Evolutionary conservation across 2,329 filamentous ascomycete species (phyloP).

Genomic region (Epicoccum sorghinum): DNA sequence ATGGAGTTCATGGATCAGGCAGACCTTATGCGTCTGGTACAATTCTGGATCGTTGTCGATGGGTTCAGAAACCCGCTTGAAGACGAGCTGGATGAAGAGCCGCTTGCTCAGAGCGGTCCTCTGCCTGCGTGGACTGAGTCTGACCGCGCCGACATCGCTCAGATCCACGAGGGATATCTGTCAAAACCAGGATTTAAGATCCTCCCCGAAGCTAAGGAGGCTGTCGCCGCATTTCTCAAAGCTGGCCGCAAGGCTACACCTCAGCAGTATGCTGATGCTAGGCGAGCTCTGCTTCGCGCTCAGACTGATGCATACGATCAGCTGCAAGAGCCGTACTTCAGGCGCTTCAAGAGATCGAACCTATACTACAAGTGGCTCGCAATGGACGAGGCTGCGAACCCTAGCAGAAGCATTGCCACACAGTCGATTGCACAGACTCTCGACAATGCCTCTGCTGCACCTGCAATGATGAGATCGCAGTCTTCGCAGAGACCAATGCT

Average conservation of each 20-base stretch:
- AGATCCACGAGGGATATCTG: constrained; percentile 91
- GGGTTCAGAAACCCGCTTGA: constrained; percentile 94
- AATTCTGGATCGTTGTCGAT: constrained; percentile 98
- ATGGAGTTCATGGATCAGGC: constrained; percentile 99
- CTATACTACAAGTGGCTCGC: constrained; percentile 96
- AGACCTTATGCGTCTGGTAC: constrained; percentile 83
- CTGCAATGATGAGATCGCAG: constrained; percentile 53
- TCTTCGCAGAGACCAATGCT: constrained; percentile 50
- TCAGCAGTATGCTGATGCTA: constrained; percentile 80
- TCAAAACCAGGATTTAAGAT: constrained; percentile 82
- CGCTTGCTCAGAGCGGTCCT: constrained; percentile 59
- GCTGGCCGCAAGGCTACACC: constrained; percentile 77
- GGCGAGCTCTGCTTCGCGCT: constrained; percentile 78
- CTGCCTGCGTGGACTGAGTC: constrained; percentile 76
- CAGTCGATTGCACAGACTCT: constrained; percentile 36
- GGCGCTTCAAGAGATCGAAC: constrained; percentile 88
- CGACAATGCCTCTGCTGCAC: constrained; percentile 33
- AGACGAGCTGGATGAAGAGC: constrained; percentile 72
- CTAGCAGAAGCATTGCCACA: constrained; percentile 36
- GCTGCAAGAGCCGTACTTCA: constrained; percentile 81
- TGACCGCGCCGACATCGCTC: constrained; percentile 84
- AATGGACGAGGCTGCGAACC: constrained; percentile 70
- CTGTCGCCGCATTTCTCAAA: constrained; percentile 78
- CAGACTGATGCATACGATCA: constrained; percentile 85
- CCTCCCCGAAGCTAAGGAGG: constrained; percentile 68